A percentile compares a stretch with the other conserved stretches of the same genome.
Evolutionary conservation across 2,329 filamentous ascomycete species (phyloP).

Genomic region (Trichoderma simmonsii): DNA sequence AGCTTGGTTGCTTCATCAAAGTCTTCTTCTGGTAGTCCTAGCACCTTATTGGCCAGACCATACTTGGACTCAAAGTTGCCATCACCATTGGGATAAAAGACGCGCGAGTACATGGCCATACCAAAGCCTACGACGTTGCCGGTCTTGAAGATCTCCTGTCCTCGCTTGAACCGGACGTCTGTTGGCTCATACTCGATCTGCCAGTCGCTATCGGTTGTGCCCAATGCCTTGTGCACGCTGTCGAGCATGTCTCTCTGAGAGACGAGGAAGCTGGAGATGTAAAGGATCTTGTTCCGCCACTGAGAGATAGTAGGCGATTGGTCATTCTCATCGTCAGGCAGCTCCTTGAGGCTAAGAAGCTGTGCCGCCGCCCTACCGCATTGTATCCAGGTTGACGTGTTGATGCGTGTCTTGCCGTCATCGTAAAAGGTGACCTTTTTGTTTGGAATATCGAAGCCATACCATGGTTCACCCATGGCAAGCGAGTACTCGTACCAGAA

Average conservation of each 20-base stretch:
- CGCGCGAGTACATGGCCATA: constrained; percentile 52
- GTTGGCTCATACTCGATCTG: constrained; percentile 47
- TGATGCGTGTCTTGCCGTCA: constrained; percentile 55
- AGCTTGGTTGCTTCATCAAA: constrained; percentile 54
- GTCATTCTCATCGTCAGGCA: constrained; percentile 40
- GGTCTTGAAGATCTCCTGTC: constrained; percentile 40
- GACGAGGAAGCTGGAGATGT: constrained; percentile 54
- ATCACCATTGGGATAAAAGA: constrained; percentile 46
- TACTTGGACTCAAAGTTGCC: constrained; percentile 42
- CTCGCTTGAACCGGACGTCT: constrained; percentile 44
- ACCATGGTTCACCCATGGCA: constrained; percentile 36
- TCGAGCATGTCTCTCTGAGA: constrained; percentile 64
- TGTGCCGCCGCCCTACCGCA: constrained; percentile 53
- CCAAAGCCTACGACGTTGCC: constrained; percentile 43
- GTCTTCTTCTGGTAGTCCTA: constrained; percentile 58
- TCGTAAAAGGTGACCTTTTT: constrained; percentile 47
- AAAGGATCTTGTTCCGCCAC: constrained; percentile 46
- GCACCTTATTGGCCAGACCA: constrained; percentile 44
- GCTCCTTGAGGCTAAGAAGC: constrained; percentile 44
- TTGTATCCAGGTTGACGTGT: constrained; percentile 58
- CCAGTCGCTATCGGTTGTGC: constrained; percentile 60
- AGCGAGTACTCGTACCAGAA: constrained; percentile 57
- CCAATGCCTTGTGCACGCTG: constrained; percentile 56
- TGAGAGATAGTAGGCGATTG: constrained; percentile 37
- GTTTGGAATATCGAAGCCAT: constrained; percentile 49